Evolutionary conservation across 331 rosid species (phyloP), one percentile per base, ranked within the genome.

Genomic region (Erythrophleum ivorense): DNA sequence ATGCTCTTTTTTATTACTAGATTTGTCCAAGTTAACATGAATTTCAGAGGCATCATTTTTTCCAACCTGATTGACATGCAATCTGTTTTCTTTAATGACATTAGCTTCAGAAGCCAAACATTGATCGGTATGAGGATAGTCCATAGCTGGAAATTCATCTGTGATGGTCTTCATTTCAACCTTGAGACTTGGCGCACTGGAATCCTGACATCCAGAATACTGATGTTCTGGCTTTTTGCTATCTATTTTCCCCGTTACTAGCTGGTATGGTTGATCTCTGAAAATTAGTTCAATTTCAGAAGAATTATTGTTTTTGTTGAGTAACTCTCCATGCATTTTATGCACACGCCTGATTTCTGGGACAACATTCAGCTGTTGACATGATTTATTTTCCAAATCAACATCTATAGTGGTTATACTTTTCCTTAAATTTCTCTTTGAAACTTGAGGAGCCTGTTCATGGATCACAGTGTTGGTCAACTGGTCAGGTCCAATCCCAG

Each of bases 91-190:
- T 63, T 72, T 67, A 54, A 18, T 1, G 38, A 24, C 16, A 67
- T 40, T 71, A 81, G 50, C 78, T 69, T 80, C 69, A 73, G 63
- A 9, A 46, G 62, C 73, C 62, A 52, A 67, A 75, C 64, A 29
- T 72, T 77, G 34, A 60, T 46, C 43, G 10, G 31, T 15, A 36
- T 64, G 69, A 41, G 81, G 68, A 76, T 78, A 29, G 66, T 73
- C 82, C 52, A 38, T 59, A 67, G 84, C 62, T n/a, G 92, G 87
- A 71, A 86, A 82, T 50, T 85, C 88, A 75, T 90, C 88, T n/a
- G 87, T 83, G 68, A 86, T 87, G 55, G 84, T 84, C 88, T 86
- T 89, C 71, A 86, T 84, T 41, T 89, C 33, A 89, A 34, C 88
- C 85, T 71, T 88, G 67, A 86, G 84, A 77, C 90, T 79, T 38